Evolutionary conservation across 768 basidiomycete species (phyloP), one percentile per base, ranked within the genome.

Genomic region (Pleurotus giganteus): DNA sequence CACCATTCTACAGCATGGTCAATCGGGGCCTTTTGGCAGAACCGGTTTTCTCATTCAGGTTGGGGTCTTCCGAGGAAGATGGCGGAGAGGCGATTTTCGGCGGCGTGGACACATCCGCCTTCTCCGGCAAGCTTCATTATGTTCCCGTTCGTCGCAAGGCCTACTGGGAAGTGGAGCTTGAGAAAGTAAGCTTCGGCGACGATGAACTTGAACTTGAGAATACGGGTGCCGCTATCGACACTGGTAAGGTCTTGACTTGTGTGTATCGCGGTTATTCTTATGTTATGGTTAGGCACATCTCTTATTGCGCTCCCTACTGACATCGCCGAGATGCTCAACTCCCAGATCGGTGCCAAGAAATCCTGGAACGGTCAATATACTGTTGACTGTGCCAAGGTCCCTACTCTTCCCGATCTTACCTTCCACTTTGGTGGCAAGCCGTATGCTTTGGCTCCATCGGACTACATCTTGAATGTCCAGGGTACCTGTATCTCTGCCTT

Each of bases 161-260:
- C 4, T 98, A 97, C 74, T 97, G 95, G 95, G 96, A 98, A 72
- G 93, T 98, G 43, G 94, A 97, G 68, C 87, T 99, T 24, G 79
- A 91, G 73, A 86, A 86, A 68, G 78, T 99, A 58, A 63, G 74
- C 3, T 95, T 99, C 54, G 97, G 95, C 45, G 77, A 86, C 41
- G 96, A 98, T 44, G 82, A 77, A 36, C 81, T 98, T 42, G 93
- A 98, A 60, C 81, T 98, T 12, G 92, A 96, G 60, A 88, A 86
- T 74, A 96, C 97, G 53, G 95, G 95, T 41, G 91, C 92, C 63
- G 91, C 92, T 39, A 94, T 94, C 57, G 91, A 94, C 64, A 94
- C 91, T 15, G 91, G 91, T 88, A 32, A 53, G 66, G 60, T 0
- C 9, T 2, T 7, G 17, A 36, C 9, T 43, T 34, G 49, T 41